Evolutionary conservation across 805 yeast genomes (phyloP), one percentile per base, ranked within the genome.

Genomic region (Cyberlindnera misumaiensis): DNA sequence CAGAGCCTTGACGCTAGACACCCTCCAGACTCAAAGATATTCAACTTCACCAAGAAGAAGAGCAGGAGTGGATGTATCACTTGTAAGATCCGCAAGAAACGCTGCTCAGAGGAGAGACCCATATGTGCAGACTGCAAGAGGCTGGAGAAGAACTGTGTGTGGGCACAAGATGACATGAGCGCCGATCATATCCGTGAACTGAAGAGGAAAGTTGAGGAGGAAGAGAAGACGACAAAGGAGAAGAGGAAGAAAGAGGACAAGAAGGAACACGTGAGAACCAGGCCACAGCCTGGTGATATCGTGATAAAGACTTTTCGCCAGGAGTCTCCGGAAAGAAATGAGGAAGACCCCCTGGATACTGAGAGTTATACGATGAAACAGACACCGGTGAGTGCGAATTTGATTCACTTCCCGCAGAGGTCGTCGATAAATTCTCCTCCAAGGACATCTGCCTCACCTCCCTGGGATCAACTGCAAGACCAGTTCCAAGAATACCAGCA

Each of bases 101-200:
- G 87, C 34, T 84, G 95, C 47, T 81, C 85, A 43, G 93, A 84
- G 53, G 68, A 69, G 2, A 68, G 72, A 37, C 95, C 95, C 2
- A 55, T 63, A 12, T 84, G 95, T 52, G 56, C 69, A 0, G 88
- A 83, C 49, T 84, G 95, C 55, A 43, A 53, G 13, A 61, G 94
- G 33, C 63, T 83, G n/a, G 65, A 72, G 12, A 68, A 82, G 37
- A 70, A 68, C 36, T 84, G 95, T 57, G 70, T 73, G 33, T 84
- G 88, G 77, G 87, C 90, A 9, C 64, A 63, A 10, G 77, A 75
- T 24, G 52, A 47, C 15, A 54, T 56, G 54, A 41, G 57, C 60
- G 65, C 20, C 52, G 60, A 45, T 27, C 34, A 44, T 14, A 36
- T 60, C 31, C 46, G 52, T 14, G 52, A 56, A 35, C 34, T 61